Evolutionary conservation across 1,139 yeast species (phyloP).

Genomic region (Diutina rugosa): DNA sequence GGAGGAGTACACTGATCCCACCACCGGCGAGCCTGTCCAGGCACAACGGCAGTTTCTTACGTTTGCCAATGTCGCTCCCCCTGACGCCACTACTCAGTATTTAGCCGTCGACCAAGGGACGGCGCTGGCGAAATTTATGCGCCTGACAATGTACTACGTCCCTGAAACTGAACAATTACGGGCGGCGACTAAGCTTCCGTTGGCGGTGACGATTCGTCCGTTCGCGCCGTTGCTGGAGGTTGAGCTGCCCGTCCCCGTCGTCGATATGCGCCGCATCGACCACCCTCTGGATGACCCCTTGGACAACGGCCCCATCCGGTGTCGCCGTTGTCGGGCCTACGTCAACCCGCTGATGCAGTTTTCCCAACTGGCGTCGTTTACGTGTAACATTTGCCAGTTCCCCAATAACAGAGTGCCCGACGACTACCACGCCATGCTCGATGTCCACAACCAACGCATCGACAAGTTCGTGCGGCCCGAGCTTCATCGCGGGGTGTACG

Average conservation of each 20-base stretch:
- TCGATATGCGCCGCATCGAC: slow-evolving; percentile 38
- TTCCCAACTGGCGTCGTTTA: slow-evolving; percentile 48
- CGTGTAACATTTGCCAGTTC: slow-evolving; percentile 83
- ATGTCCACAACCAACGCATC: slow-evolving; percentile 44
- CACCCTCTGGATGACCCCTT: slow-evolving; percentile 14
- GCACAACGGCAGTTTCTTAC: slow-evolving; percentile 43
- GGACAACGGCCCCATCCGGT: slow-evolving; percentile 66
- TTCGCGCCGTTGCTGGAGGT: slow-evolving; percentile 47
- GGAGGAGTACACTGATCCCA: neutral
- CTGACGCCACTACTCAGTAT: slow-evolving; percentile 65
- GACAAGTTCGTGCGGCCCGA: slow-evolving; percentile 66
- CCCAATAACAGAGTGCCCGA: slow-evolving; percentile 53
- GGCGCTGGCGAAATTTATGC: slow-evolving; percentile 67
- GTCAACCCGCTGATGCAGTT: slow-evolving; percentile 78
- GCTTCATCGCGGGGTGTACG: slow-evolving; percentile 73
- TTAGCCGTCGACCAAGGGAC: slow-evolving; percentile 71
- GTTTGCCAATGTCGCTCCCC: slow-evolving; percentile 68
- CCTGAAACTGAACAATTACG: slow-evolving; percentile 69
- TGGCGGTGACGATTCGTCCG: slow-evolving; percentile 73
- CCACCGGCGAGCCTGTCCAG: slow-evolving; percentile 4
- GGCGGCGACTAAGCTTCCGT: slow-evolving; percentile 61
- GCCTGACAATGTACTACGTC: slow-evolving; percentile 72
- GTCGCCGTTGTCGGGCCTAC: slow-evolving; percentile 84
- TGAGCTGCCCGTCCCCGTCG: slow-evolving; percentile 54
- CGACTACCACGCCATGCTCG: slow-evolving; percentile 56